A percentile compares a stretch with the other conserved stretches of the same genome.
Evolutionary conservation across 306 rosid species (phyloP).

Genomic region (Prunus dulcis): DNA sequence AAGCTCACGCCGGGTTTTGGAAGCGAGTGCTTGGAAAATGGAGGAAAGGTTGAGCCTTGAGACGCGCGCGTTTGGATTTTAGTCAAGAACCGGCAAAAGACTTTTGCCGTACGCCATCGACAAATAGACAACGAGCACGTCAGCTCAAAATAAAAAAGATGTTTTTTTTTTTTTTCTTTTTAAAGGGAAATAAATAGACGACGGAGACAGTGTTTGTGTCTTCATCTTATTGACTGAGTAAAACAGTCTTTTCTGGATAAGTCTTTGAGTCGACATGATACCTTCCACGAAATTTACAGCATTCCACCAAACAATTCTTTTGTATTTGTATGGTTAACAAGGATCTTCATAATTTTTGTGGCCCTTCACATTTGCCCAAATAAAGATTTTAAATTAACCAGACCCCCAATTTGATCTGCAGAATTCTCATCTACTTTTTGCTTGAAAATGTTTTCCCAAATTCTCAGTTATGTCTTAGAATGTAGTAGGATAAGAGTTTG

Average conservation of each 20-base stretch:
- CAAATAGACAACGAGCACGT: background rate
- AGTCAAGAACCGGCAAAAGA: background rate
- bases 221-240: background rate
- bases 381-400: background rate
- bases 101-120: background rate
- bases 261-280: background rate
- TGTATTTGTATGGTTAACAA: too few species aligned
- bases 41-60: background rate
- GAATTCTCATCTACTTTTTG: too few species aligned
- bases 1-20: constrained; percentile 5
- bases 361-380: background rate
- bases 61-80: constrained; percentile 9
- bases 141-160: background rate
- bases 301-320: background rate
- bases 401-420: too few species aligned
- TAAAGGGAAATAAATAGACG: background rate
- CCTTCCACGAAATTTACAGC: constrained; percentile 1
- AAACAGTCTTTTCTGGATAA: background rate
- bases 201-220: background rate
- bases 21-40: background rate
- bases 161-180: too few species aligned
- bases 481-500: background rate
- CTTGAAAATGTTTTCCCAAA: too few species aligned
- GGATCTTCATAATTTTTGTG: background rate
- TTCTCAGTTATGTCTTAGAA: too few species aligned